Evolutionary conservation across 1,284 basidiomycete genomes (phyloP).

Genomic region (Microbotryum lychnidis-dioicae): DNA sequence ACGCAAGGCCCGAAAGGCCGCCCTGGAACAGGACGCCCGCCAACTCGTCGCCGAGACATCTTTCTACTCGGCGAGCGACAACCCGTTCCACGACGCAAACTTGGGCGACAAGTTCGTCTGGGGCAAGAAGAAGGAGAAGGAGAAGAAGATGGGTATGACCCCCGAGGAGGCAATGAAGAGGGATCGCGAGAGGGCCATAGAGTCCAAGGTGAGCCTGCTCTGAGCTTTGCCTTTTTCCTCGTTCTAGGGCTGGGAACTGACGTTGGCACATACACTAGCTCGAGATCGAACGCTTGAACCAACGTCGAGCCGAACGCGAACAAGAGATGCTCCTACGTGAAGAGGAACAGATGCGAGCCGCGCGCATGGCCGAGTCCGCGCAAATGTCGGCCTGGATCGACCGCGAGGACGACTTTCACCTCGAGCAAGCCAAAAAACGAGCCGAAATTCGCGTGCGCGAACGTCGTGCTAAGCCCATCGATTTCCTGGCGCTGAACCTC

Average conservation of each 20-base stretch:
- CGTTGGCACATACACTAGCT: conserved; percentile 44
- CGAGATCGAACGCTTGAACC: conserved; percentile 85
- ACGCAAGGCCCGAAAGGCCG: conserved; percentile 26
- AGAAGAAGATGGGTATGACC: conserved; percentile 76
- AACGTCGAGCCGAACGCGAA: conserved; percentile 82
- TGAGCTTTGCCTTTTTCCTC: too few species aligned
- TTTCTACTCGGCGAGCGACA: conserved; percentile 85
- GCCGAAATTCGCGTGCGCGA: conserved; percentile 92
- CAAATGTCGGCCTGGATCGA: conserved; percentile 97
- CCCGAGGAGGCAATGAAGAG: conserved; percentile 67
- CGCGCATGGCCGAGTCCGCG: conserved; percentile 79
- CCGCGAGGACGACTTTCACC: conserved; percentile 93
- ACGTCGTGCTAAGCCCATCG: conserved; percentile 89
- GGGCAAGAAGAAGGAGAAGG: conserved; percentile 97
- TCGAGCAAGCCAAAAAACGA: conserved; percentile 83
- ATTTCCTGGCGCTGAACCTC: conserved; percentile 86
- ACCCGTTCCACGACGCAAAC: conserved; percentile 96
- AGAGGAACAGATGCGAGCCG: conserved; percentile 83
- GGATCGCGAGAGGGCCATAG: conserved; percentile 72
- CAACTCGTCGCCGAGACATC: conserved; percentile 47
- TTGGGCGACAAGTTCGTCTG: conserved; percentile 90
- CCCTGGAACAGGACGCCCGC: conserved; percentile 46
- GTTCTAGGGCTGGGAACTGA: too few species aligned
- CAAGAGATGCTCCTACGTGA: conserved; percentile 77
- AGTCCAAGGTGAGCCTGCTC: conserved; percentile 57